Percentiles rank a stretch among this genome's conserved stretches.
These are phyloP conservation scores for Penicillium atrosanguineum DNA, from an alignment of 495 filamentous ascomycete genomes.

Conservation along the genomic window DNA sequence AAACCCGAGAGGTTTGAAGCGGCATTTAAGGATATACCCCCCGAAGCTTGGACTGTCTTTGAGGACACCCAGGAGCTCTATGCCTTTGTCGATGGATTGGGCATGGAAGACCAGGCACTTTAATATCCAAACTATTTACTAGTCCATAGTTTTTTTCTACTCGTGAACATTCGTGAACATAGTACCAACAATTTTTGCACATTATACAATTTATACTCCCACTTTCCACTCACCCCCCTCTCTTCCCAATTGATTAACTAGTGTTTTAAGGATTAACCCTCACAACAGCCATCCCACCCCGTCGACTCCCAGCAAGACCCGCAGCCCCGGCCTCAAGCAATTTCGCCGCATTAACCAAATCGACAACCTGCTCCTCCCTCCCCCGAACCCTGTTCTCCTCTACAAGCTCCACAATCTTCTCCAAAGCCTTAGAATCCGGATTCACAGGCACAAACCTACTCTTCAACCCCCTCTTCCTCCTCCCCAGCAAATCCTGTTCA, in stretches of 20 bases:
- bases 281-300: constrained; percentile 37
- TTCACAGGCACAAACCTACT: constrained; percentile 41
- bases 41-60: constrained; percentile 74
- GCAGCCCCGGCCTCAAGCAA: constrained; percentile 29
- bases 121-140: constrained; percentile 2
- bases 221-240: no score
- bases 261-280: constrained; percentile 27
- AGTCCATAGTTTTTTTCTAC: background rate
- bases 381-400: constrained; percentile 33
- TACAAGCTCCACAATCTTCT: constrained; percentile 32
- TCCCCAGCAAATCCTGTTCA: constrained; percentile 13
- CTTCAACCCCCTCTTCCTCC: constrained; percentile 24
- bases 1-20: constrained; percentile 69
- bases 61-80: constrained; percentile 66
- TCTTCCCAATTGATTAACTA: no score
- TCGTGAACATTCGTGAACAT: background rate
- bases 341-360: constrained; percentile 29
- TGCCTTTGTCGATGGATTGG: constrained; percentile 44
- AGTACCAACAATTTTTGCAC: background rate
- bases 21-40: constrained; percentile 75
- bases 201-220: background rate
- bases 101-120: constrained; percentile 23
- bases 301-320: constrained; percentile 23
- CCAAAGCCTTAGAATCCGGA: constrained; percentile 32
- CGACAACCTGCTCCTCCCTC: constrained; percentile 29